Conservation (phyloP, 352 stramenopile genomes). For the Pythium rhizo-oryzae region DNA sequence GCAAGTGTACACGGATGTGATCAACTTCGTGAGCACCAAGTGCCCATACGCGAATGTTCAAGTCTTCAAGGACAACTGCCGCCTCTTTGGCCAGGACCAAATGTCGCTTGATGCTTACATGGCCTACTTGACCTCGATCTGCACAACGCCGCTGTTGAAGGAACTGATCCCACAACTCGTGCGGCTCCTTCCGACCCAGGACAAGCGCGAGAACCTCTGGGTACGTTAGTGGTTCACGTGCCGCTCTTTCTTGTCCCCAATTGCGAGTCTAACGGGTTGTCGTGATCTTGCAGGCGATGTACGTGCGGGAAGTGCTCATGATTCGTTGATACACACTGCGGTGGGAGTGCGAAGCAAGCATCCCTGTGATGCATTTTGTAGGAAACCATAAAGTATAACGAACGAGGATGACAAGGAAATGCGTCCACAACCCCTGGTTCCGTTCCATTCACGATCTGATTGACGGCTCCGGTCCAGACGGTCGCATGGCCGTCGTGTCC, state of each 20-base stretch:
- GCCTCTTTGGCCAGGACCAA: constrained; percentile 83
- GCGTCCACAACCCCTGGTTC: too few species aligned
- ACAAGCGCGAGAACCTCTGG: constrained; percentile 85
- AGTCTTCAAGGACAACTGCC: constrained; percentile 89
- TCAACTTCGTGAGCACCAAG: constrained; percentile 73
- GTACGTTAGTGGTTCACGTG: too few species aligned
- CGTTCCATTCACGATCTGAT: too few species aligned
- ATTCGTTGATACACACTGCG: constrained; percentile 28
- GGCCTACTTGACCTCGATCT: constrained; percentile 83
- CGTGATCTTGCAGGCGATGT: constrained; percentile 37
- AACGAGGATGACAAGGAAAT: background rate
- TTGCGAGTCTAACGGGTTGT: constrained; percentile 4
- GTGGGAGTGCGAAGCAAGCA: background rate
- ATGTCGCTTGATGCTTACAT: constrained; percentile 87
- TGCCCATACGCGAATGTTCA: constrained; percentile 84
- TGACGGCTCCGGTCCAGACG: too few species aligned
- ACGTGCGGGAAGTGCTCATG: constrained; percentile 52
- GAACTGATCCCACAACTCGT: constrained; percentile 83
- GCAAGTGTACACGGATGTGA: constrained; percentile 80
- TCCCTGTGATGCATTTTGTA: constrained; percentile 1
- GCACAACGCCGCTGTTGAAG: constrained; percentile 67
- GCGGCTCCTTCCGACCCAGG: constrained; percentile 77
- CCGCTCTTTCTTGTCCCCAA: too few species aligned
- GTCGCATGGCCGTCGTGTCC: too few species aligned
- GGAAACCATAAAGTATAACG: background rate